Percentiles rank a stretch among this genome's conserved stretches.
Conservation (phyloP, 108 stramenopile genomes). For the Fistulifera solaris region DNA sequence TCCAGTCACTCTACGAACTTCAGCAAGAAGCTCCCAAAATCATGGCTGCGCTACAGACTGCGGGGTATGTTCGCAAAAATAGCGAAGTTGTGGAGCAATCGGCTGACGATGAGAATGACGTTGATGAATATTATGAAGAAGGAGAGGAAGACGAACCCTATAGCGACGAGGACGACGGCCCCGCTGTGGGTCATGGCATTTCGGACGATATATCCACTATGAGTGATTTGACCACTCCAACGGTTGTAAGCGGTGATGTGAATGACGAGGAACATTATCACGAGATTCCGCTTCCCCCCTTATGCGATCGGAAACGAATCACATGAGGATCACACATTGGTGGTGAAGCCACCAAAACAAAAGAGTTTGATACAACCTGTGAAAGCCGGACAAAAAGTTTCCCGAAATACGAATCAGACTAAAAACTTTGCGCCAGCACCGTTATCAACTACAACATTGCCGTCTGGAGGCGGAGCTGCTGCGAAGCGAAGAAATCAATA, state of each 20-base stretch:
- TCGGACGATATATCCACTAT: constrained; percentile 40
- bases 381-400: constrained; percentile 1
- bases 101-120: neutral
- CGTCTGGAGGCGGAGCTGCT: constrained; percentile 28
- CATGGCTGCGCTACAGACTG: too few species aligned
- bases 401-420: neutral
- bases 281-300: constrained; percentile 2
- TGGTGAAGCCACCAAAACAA: constrained; percentile 12
- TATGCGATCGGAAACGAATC: too few species aligned
- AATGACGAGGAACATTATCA: constrained; percentile 35
- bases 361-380: constrained; percentile 23
- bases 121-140: constrained; percentile 1
- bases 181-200: constrained; percentile 45
- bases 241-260: constrained; percentile 14
- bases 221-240: constrained; percentile 44
- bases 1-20: too few species aligned
- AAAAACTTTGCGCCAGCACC: neutral
- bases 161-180: constrained; percentile 27
- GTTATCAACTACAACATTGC: neutral
- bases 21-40: too few species aligned
- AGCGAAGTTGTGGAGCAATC: neutral
- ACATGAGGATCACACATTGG: neutral
- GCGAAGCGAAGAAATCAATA: constrained; percentile 35
- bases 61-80: too few species aligned
- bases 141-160: constrained; percentile 15